Conservation (phyloP, 768 basidiomycete species). For the Auriscalpium vulgare region DNA sequence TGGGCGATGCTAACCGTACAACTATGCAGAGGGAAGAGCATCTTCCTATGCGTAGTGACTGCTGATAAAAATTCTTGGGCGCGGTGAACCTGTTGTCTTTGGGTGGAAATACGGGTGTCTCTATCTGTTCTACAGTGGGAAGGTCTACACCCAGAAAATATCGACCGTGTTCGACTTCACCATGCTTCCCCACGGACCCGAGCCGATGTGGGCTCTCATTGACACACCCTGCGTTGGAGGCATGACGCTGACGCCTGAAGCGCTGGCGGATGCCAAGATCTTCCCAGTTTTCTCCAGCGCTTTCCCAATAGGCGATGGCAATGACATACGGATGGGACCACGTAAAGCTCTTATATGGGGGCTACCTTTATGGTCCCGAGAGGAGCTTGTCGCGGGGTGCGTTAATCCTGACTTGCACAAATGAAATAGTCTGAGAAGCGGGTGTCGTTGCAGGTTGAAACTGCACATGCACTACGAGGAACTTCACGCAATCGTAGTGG, state of each 20-base stretch:
- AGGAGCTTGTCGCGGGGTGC: neutral
- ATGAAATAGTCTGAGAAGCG: neutral
- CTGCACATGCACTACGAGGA: neutral
- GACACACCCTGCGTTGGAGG: neutral
- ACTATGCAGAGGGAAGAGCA: too few relatives aligned
- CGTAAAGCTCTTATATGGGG: neutral
- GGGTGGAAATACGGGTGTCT: neutral
- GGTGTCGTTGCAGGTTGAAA: neutral
- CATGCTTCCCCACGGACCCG: neutral
- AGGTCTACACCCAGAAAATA: neutral
- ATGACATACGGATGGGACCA: conserved; percentile 4
- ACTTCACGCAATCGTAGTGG: too few relatives aligned
- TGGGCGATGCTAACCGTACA: too few relatives aligned
- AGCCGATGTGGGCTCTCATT: neutral
- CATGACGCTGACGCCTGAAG: neutral
- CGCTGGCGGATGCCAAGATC: neutral
- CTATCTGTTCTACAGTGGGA: neutral
- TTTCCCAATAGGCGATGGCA: neutral
- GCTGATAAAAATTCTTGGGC: too few relatives aligned
- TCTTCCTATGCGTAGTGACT: too few relatives aligned
- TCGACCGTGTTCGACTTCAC: neutral
- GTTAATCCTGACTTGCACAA: neutral
- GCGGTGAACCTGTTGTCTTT: too few relatives aligned
- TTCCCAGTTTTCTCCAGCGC: neutral
- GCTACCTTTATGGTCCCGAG: neutral